Base-by-base conservation (phyloP, 2,329 filamentous ascomycete genomes). In the Fusarium torulosum region DNA sequence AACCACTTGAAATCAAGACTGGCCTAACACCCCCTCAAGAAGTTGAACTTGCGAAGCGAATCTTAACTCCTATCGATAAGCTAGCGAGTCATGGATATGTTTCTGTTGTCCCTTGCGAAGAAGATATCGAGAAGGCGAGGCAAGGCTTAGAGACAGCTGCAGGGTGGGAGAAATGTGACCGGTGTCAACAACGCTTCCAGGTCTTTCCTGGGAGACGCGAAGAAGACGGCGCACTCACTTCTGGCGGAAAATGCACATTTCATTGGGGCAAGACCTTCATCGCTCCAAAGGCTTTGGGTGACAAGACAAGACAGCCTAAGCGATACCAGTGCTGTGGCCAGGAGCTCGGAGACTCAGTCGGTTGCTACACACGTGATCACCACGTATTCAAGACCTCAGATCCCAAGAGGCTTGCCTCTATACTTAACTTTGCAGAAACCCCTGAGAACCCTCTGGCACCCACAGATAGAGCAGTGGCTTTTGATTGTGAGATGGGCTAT, bases 401-500 rank as follows among this genome's bases (percentile, higher is more conserved):
- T 59, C 81, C 88, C 2, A 93, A 92, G 67, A 85, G 94, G 21
- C 83, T 99, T 25, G 93, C 94, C 0, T 82, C 89, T 1, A 81
- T 95, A 4, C 84, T 96, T 72, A 94, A 95, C 51, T 99, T 96
- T 76, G 85, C 88, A 57, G 79, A 87, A 63, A 98, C 96, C 0
- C 94, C 94, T 0, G 79, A 83, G 14, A 94, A 93, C 68, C 76
- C 81, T 2, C 72, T 79, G 3, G 83, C 81, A 2, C 80, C 82
- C 0, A 72, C 78, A 2, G 80, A 85, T 52, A 86, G 86, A 35
- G 92, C 91, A 4, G 88, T 98, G 13, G 91, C 89, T 67, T 95
- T 99, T 73, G 96, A 99, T 77, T 98, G 96, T 74, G 96, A 99
- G 76, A 99, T 99, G 96, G 93, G 92, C 6, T 98, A 97, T 75